Evolutionary conservation across 2,329 filamentous ascomycete genomes (phyloP), one percentile per base, ranked within the genome.

Genomic region (Bipolaris victoriae): DNA sequence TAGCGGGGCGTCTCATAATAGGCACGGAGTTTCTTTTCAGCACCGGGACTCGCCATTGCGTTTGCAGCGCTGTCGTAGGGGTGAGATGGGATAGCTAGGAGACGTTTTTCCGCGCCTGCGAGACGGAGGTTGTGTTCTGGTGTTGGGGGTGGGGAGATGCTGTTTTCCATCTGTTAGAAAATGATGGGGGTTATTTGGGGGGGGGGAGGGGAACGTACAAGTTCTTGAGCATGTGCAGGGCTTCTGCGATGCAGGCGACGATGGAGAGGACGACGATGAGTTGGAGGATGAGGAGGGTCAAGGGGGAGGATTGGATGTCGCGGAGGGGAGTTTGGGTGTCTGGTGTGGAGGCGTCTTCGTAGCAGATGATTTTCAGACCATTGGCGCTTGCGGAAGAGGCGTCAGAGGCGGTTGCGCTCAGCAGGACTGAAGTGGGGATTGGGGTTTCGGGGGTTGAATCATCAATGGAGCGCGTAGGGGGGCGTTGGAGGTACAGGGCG

Each of bases 201-300:
- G 9, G 18, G 22, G 5, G 10, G 6, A 26, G 13, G 20, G 13
- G 3, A 20, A 44, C 57, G 18, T 65, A 69, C 72, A 65, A 70
- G 16, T 11, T 41, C 51, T 59, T 41, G 64, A 51, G 5, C 61
- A 61, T 22, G 65, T 69, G 65, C 4, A 73, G 26, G 5, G 62
- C 64, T 55, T 74, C 72, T 1, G 64, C 70, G 3, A 70, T 43
- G 35, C 70, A 73, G 7, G 70, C 69, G 5, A 74, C 39, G 1
- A 74, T 60, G 0, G 67, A 57, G 16, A 71, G n/a, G 2, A 59
- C 64, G 11, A 74, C 60, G 7, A 73, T 67, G 33, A 74, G 52
- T 33, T 71, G 67, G 26, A 73, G 57, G 9, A 57, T 61, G 55
- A 68, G 63, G 3, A 74, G 65, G 5, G 65, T 69, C 4, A 66